phyloP scores from a whole-genome alignment of 768 basidiomycete species.

The Pleurotus tuoliensis region DNA sequence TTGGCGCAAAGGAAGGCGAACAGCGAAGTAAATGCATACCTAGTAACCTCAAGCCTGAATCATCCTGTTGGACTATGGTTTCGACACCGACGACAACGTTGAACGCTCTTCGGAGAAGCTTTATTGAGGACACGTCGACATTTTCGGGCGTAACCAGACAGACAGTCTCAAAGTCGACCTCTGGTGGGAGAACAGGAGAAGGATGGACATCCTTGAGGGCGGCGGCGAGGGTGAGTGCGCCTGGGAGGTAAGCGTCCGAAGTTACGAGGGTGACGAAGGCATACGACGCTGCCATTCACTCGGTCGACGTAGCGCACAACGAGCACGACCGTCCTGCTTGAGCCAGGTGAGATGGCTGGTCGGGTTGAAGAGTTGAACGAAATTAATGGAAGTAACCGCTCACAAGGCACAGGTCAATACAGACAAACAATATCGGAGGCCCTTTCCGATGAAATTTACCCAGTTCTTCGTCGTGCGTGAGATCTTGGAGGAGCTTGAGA shows the following conservation, averaged over 20 bases:
- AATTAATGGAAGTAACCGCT: background rate
- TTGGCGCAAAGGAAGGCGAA: too few relatives aligned
- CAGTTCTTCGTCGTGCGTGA: background rate
- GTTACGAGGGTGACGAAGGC: conserved; percentile 93
- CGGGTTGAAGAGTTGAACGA: background rate
- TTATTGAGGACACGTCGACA: conserved; percentile 79
- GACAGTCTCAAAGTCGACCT: conserved; percentile 73
- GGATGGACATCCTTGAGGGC: conserved; percentile 81
- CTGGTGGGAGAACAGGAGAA: conserved; percentile 33
- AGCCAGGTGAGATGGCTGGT: background rate
- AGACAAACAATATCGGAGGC: conserved; percentile 3
- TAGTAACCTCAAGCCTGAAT: conserved; percentile 68
- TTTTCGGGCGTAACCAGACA: conserved; percentile 95
- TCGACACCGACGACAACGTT: conserved; percentile 91
- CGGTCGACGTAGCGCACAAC: conserved; percentile 20
- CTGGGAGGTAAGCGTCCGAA: conserved; percentile 89
- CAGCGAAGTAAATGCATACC: conserved; percentile 49
- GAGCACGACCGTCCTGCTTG: background rate
- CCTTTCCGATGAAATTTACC: background rate
- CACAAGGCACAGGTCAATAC: background rate
- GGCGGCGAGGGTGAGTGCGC: conserved; percentile 82
- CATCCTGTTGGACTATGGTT: conserved; percentile 67
- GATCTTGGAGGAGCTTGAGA: background rate
- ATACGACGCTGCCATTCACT: conserved; percentile 58
- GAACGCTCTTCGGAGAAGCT: conserved; percentile 74